Evolutionary conservation across 345 rosid genomes (phyloP).

Genomic region (Hibiscus tridactylites): DNA sequence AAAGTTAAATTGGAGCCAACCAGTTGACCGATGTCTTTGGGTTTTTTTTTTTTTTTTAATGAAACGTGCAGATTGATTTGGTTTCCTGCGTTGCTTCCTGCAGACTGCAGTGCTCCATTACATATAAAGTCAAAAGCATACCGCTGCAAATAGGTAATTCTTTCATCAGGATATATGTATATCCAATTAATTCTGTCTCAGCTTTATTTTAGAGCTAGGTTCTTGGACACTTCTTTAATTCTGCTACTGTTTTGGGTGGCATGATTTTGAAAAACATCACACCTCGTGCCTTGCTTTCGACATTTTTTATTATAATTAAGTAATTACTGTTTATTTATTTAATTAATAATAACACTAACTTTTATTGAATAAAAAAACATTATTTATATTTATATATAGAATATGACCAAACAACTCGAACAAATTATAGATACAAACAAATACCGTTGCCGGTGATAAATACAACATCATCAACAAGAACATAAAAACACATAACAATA

Average conservation of each 20-base stretch:
- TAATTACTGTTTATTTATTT: not conserved
- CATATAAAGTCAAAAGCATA: not conserved
- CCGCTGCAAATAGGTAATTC: not conserved
- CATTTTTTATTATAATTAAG: not conserved
- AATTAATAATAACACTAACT: too few relatives aligned
- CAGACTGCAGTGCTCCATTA: not conserved
- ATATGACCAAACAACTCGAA: too few relatives aligned
- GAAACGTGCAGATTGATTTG: not conserved
- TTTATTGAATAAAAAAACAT: too few relatives aligned
- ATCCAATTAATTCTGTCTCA: not conserved
- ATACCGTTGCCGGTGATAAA: too few relatives aligned
- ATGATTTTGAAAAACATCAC: not conserved
- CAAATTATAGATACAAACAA: too few relatives aligned
- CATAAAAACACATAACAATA: too few relatives aligned
- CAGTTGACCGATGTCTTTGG: not conserved
- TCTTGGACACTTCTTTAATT: not conserved
- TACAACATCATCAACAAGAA: too few relatives aligned
- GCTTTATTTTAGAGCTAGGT: not conserved
- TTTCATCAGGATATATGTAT: not conserved
- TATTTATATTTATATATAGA: too few relatives aligned
- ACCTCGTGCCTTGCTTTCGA: not conserved
- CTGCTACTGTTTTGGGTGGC: not conserved
- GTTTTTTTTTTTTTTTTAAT: not conserved
- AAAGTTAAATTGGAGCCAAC: not conserved
- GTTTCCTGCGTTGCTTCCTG: not conserved